Base-by-base conservation (phyloP, 1,284 basidiomycete species). In the Leccinum griseonigrum region DNA sequence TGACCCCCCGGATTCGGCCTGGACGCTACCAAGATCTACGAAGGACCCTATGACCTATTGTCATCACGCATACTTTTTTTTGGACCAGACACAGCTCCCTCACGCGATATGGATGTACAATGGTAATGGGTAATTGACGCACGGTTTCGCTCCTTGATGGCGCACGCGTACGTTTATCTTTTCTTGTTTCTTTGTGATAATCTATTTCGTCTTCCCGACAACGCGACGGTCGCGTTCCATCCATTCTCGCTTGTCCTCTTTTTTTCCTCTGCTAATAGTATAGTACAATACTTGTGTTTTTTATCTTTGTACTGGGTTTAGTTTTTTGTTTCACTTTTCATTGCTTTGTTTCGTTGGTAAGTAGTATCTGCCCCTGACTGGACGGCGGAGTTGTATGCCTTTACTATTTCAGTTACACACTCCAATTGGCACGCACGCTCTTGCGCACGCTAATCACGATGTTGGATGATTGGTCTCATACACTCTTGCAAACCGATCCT, bases 401-500 rank as follows among this genome's bases (percentile, higher is more conserved):
- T 26, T 8, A 26, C 48, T 14, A 50, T 50, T 14, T 50, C 43
- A 11, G n/a, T 46, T 46, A 11, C 43, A 22, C 40, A 18, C 43
- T 48, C 43, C 11, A 22, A 50, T 50, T 22, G 22, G 22, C 46
- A 26, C 48, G 8, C 22, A 50, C 22, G 26, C 14, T 28, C 14
- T 22, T 22, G 22, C 22, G 22, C 22, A 22, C 22, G 22, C 32
- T 13, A 34, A 51, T 51, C 26, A 6, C 4, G 8, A 51, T 28
- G 48, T 28, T 73, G 55, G 76, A 77, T 60, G 77, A 77, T 48
- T 73, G 77, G 77, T 69, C 75, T 8, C 75, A 76, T 32, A 72
- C 73, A n/a, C 63, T 75, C 52, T 54, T 84, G 32, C 81, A 83
- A 57, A 78, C 81, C 65, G 90, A 93, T 70, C 83, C 88, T 3